Conservation (phyloP, 225 moss, liverwort and hornwort genomes). For the Pseudisothecium myosuroides region DNA sequence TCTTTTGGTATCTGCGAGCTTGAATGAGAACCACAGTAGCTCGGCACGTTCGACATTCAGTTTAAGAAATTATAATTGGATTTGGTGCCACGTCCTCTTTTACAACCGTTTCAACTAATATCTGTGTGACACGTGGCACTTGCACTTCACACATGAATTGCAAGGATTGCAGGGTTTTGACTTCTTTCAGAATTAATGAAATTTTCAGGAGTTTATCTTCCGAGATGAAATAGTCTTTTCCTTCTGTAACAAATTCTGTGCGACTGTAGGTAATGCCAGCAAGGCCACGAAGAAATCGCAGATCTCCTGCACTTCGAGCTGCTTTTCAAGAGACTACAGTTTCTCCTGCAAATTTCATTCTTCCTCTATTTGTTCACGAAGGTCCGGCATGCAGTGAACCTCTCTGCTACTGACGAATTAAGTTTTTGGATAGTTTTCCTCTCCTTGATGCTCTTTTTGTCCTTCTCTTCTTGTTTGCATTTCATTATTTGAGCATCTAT, state of each 20-base stretch:
- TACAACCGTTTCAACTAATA: not conserved
- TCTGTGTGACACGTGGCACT: not conserved
- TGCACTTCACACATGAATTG: not conserved
- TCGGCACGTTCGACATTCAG: not conserved
- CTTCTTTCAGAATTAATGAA: too few relatives aligned
- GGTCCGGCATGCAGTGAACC: slow-evolving; percentile 20
- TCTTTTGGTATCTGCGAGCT: not conserved
- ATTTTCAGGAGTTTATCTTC: not conserved
- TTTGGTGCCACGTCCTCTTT: not conserved
- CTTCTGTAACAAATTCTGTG: not conserved
- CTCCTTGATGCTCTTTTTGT: not conserved
- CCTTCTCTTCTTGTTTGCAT: not conserved
- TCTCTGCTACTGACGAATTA: not conserved
- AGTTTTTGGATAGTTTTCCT: not conserved
- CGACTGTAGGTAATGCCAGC: slow-evolving; percentile 59
- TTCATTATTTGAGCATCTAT: not conserved
- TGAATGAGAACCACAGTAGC: not conserved
- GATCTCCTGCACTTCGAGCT: slow-evolving; percentile 76
- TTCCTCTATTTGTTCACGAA: slow-evolving; percentile 96
- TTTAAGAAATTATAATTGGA: not conserved
- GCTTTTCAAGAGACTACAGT: slow-evolving; percentile 88
- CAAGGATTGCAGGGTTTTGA: not conserved
- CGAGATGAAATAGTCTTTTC: not conserved
- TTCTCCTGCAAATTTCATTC: slow-evolving; percentile 88
- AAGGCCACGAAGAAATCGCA: slow-evolving; percentile 85